A percentile compares a stretch with the other conserved stretches of the same genome.
phyloP scores from a whole-genome alignment of 805 yeast species.

The Scheffersomyces ergatensis region DNA sequence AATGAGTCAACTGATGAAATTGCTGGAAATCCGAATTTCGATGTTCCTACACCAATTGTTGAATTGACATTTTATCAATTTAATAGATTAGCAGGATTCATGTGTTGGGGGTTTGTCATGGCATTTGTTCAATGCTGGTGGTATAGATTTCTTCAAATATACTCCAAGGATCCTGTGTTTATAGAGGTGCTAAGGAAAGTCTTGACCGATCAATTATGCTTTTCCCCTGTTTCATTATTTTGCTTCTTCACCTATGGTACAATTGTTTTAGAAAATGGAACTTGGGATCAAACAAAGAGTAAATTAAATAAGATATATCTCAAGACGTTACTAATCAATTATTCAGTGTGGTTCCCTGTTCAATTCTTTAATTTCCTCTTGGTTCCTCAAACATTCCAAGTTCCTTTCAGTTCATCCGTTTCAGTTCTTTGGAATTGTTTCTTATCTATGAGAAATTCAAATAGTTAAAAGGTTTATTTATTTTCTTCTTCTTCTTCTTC shows the following conservation, averaged over 20 bases:
- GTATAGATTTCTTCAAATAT: conserved; percentile 83
- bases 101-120: conserved; percentile 82
- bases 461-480: conserved; percentile 5
- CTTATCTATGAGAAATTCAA: conserved; percentile 69
- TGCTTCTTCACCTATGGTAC: conserved; percentile 84
- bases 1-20: conserved; percentile 13
- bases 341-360: conserved; percentile 79
- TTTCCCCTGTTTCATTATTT: conserved; percentile 81
- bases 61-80: conserved; percentile 54
- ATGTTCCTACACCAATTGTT: conserved; percentile 7
- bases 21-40: conserved; percentile 1
- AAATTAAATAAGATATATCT: conserved; percentile 69
- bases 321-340: conserved; percentile 64
- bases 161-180: conserved; percentile 77
- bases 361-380: conserved; percentile 72
- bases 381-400: conserved; percentile 73
- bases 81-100: conserved; percentile 71
- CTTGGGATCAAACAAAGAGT: conserved; percentile 55
- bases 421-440: conserved; percentile 96
- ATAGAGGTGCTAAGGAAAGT: conserved; percentile 85
- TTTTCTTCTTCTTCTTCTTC: background rate
- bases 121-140: conserved; percentile 85
- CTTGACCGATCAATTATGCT: conserved; percentile 83
- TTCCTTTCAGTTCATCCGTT: conserved; percentile 82
- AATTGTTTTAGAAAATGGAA: conserved; percentile 73